Evolutionary conservation across 768 basidiomycete species (phyloP).

Genomic region (Tylopilus sp.): DNA sequence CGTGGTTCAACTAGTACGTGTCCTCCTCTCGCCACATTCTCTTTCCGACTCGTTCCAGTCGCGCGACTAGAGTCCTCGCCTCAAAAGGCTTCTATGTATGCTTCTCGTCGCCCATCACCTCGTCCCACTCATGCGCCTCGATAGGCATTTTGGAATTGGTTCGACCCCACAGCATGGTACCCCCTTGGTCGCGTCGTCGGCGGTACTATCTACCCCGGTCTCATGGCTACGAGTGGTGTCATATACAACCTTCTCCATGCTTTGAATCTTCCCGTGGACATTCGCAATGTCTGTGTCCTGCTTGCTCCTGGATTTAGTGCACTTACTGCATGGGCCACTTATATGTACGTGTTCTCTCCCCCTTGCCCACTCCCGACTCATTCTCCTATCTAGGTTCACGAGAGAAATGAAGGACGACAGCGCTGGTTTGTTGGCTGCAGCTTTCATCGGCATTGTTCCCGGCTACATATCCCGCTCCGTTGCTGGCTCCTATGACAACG

Average conservation of each 20-base stretch:
- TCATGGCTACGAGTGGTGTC: constrained; percentile 97
- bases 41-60: constrained; percentile 44
- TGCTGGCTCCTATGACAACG: constrained; percentile 98
- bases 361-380: background rate
- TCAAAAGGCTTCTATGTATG: constrained; percentile 93
- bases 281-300: constrained; percentile 94
- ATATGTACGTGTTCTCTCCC: constrained; percentile 58
- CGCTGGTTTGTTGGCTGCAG: constrained; percentile 94
- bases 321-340: constrained; percentile 93
- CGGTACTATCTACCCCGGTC: constrained; percentile 95
- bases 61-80: constrained; percentile 88
- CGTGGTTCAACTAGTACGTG: constrained; percentile 98
- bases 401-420: constrained; percentile 94
- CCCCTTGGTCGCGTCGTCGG: constrained; percentile 98
- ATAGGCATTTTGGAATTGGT: constrained; percentile 99
- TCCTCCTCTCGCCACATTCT: background rate
- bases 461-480: constrained; percentile 99
- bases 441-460: constrained; percentile 96
- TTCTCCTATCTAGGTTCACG: constrained; percentile 67
- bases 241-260: constrained; percentile 90
- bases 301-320: constrained; percentile 97
- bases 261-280: constrained; percentile 93
- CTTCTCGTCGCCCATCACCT: constrained; percentile 4
- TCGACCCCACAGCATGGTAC: constrained; percentile 99
- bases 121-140: constrained; percentile 5